Conservation (phyloP, 192 early-diverging fungal species). For the Dimargaris cristalligena region DNA sequence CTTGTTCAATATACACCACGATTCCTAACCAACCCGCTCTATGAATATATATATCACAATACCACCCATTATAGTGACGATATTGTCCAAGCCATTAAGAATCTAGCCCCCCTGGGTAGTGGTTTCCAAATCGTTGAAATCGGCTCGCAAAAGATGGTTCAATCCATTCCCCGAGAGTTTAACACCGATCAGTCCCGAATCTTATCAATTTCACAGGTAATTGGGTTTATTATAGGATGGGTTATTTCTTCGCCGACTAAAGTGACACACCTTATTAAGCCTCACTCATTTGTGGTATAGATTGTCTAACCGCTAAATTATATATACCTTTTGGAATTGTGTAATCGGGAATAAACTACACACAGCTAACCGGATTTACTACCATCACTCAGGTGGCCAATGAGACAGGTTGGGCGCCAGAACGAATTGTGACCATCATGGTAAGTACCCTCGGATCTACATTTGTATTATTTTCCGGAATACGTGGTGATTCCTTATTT, state of each 20-base stretch:
- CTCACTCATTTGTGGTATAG: neutral
- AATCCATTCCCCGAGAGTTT: constrained; percentile 76
- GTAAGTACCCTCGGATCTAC: neutral
- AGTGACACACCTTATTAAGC: too few relatives aligned
- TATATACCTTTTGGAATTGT: neutral
- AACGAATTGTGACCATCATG: neutral
- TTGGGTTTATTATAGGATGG: neutral
- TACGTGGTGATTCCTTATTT: neutral
- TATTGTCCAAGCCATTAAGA: constrained; percentile 68
- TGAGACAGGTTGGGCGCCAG: neutral
- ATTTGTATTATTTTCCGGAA: neutral
- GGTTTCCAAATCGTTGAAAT: constrained; percentile 75
- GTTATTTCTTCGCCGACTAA: too few relatives aligned
- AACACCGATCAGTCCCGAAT: constrained; percentile 62
- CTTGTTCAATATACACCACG: too few relatives aligned
- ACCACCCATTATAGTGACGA: constrained; percentile 42
- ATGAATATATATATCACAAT: neutral
- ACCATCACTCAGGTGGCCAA: neutral
- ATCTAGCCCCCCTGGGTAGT: constrained; percentile 66
- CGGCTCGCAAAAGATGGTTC: constrained; percentile 67
- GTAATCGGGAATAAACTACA: neutral
- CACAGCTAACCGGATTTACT: neutral
- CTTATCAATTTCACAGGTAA: constrained; percentile 51
- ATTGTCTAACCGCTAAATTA: neutral
- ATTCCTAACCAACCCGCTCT: too few relatives aligned